phyloP scores from a whole-genome alignment of 176 grass and related monocot species.

The Phoenix roebelenii region DNA sequence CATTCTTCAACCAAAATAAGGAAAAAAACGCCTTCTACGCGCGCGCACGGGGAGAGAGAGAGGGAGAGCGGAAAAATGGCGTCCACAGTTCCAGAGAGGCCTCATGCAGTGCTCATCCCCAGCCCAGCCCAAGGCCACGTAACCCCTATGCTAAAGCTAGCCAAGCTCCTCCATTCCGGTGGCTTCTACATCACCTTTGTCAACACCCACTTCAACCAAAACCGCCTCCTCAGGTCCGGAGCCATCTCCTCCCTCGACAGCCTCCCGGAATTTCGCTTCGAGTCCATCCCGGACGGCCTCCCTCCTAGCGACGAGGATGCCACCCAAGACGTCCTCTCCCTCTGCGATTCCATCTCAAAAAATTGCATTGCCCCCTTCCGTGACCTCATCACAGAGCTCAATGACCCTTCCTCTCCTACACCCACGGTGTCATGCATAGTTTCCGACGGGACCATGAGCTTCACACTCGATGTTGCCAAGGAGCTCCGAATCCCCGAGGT shows the following conservation, averaged over 20 bases:
- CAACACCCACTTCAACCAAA: too few relatives aligned
- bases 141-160: too few relatives aligned
- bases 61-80: too few relatives aligned
- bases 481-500: constrained; percentile 33
- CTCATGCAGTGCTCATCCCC: too few relatives aligned
- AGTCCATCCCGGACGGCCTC: constrained; percentile 30
- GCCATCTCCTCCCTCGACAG: constrained; percentile 10
- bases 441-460: constrained; percentile 32
- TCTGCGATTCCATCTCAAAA: constrained; percentile 31
- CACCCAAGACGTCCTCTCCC: constrained; percentile 28
- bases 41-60: too few relatives aligned
- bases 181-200: too few relatives aligned
- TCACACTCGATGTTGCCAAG: constrained; percentile 21
- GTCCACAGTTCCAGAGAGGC: neutral
- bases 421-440: constrained; percentile 12
- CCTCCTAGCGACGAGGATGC: constrained; percentile 27
- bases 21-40: too few relatives aligned
- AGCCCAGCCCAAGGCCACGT: too few relatives aligned
- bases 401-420: too few relatives aligned
- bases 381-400: constrained; percentile 1
- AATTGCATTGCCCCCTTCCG: constrained; percentile 24
- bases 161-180: too few relatives aligned
- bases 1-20: too few relatives aligned
- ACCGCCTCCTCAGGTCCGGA: neutral
- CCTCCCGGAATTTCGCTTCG: constrained; percentile 15